Base-by-base conservation (phyloP, 371 early-diverging fungal genomes). In the Mucor ambiguus region DNA sequence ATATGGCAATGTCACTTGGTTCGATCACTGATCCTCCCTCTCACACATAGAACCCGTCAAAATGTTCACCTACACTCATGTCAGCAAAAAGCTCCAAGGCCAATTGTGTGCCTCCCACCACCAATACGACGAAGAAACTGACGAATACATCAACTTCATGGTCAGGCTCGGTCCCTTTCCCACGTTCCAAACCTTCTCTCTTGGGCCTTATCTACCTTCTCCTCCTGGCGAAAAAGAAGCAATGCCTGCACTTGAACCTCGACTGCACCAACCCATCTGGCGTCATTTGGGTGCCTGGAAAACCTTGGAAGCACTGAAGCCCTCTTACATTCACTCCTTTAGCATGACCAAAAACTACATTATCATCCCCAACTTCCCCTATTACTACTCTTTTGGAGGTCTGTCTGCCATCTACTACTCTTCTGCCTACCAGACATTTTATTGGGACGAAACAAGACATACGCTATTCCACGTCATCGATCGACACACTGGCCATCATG, bases 241-340 rank as follows among this genome's bases (percentile, higher is more conserved):
- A 1, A 38, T 64, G 46, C 56, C 70, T n/a, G 64, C 73, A 12
- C 65, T 73, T 16, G 70, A 68, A 33, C 43, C 73, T 24, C 60
- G 68, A 22, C 49, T 77, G 5, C 74, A 73, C 43, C 75, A 81
- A 33, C 84, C 84, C 18, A 75, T 83, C 11, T 77, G 76, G 71
- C 73, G 78, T 7, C 81, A 83, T 20, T 57, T 83, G 18, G 84
- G 81, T 29, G 69, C 78, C 1, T 79, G 80, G 78, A 76, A 73
- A 29, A 82, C 80, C 8, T 29, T 78, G 61, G 71, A 78, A 57
- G 54, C 73, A 0, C 61, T 83, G 24, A 81, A 79, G 24, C 84
- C 87, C 2, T 73, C 87, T 0, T 88, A 87, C 55, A 81, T 90
- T 52, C 89, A 91, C 68, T 83, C 86, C 6, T 88, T 90, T 61